phyloP scores from a whole-genome alignment of 148 eudicot species.

The Silene latifolia region DNA sequence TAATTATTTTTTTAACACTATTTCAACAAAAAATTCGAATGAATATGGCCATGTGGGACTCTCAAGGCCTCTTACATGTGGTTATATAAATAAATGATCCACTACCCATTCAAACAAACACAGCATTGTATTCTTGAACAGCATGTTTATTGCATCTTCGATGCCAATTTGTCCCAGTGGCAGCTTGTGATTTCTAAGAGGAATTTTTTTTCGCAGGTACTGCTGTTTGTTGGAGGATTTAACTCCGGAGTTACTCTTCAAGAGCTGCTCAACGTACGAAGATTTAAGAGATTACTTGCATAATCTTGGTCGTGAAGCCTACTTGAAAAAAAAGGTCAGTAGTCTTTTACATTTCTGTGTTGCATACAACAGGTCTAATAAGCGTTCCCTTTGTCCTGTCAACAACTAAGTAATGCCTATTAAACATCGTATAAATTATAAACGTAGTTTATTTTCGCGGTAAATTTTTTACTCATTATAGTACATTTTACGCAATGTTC shows the following conservation, averaged over 20 bases:
- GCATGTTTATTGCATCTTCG: not conserved
- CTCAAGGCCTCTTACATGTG: no score
- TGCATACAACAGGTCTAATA: not conserved
- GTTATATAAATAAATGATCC: no score
- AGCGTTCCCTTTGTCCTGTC: not conserved
- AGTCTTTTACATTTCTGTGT: slow-evolving; percentile 10
- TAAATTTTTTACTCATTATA: no score
- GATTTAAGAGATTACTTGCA: slow-evolving; percentile 72
- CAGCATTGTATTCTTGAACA: no score
- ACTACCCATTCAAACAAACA: no score
- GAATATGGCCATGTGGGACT: no score
- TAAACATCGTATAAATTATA: no score
- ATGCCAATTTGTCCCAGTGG: not conserved
- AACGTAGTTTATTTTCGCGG: no score
- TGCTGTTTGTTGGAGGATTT: slow-evolving; percentile 88
- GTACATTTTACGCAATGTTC: no score
- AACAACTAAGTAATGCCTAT: no score
- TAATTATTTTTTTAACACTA: no score
- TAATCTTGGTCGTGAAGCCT: slow-evolving; percentile 87
- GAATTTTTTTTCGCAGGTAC: slow-evolving; percentile 46
- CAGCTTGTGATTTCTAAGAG: not conserved
- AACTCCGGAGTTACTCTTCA: slow-evolving; percentile 63
- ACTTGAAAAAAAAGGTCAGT: slow-evolving; percentile 70
- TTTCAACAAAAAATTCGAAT: no score
- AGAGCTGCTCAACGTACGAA: slow-evolving; percentile 59